Base-by-base conservation (phyloP, 345 rosid genomes). In the Pugionium cornutum region DNA sequence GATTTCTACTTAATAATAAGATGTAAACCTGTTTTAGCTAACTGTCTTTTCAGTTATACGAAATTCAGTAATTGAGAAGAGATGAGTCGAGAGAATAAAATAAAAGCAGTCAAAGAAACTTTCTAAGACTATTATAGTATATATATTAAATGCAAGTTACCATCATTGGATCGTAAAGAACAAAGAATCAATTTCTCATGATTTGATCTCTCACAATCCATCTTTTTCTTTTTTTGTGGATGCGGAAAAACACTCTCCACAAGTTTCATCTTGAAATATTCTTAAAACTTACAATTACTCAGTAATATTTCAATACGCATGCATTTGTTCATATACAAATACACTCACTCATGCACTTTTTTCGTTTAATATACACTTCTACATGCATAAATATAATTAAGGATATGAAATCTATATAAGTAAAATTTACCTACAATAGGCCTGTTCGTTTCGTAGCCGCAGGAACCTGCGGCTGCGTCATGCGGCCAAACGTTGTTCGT, bases 141-240 rank as follows among this genome's bases (percentile, higher is more conserved):
- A 40, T 58, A 58, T 41, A 64, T 31, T 41, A 8, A 11, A 58
- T 30, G 74, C 10, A 70, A 58, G 70, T 9, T 42, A 49, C 66
- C 54, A 66, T 72, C 66, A 66, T 72, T 58, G 66, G 71, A 41
- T 72, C 34, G 9, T 51, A 72, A 65, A 51, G 66, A 51, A 64
- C 70, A 58, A 35, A 43, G 60, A 56, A 65, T 65, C 71, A 39
- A 70, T 55, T 63, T 64, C 27, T 64, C 46, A 49, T 65, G 70
- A 64, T 72, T 65, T 72, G 54, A 65, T 72, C 48, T 56, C 41
- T 64, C 66, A 58, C 33, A 33, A 48, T 54, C 56, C 7, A 27
- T 49, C 64, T 18, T 18, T 18, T 11, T 42, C 58, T 72, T 72
- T 72, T 72, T 73, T 51, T 37, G 67, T 56, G 52, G 63, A 71